phyloP scores from a whole-genome alignment of 805 yeast species.

The Priceomyces melissophilus region DNA sequence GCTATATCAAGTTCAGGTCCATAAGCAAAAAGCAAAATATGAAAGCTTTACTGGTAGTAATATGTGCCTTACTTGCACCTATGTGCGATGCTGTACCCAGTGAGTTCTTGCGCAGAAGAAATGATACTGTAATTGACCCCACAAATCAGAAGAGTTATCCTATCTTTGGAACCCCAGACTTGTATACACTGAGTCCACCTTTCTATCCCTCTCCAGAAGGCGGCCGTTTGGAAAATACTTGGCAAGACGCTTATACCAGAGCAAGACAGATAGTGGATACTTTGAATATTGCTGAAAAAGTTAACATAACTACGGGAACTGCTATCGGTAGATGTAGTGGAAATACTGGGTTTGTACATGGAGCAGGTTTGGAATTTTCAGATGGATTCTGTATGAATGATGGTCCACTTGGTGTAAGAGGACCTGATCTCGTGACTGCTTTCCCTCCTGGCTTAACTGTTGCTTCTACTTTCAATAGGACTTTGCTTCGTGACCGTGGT shows the following conservation, averaged over 20 bases:
- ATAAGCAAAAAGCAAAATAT: not conserved
- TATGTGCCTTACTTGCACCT: not conserved
- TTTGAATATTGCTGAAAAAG: constrained; percentile 3
- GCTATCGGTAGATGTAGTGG: constrained; percentile 3
- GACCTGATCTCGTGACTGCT: constrained; percentile 2
- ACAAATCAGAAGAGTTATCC: not conserved
- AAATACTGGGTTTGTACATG: constrained; percentile 1
- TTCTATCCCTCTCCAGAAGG: constrained; percentile 2
- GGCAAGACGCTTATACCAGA: constrained; percentile 1
- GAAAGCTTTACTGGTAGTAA: not conserved
- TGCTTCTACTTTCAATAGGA: constrained; percentile 1
- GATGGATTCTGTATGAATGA: constrained; percentile 2
- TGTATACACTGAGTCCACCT: constrained; percentile 2
- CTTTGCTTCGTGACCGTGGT: constrained; percentile 2
- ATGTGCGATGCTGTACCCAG: constrained; percentile 1
- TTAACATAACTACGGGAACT: constrained; percentile 3
- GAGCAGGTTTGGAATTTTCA: constrained; percentile 1
- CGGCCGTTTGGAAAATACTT: constrained; percentile 4
- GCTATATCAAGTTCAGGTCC: not conserved
- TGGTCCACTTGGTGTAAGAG: constrained; percentile 4
- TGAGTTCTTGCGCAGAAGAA: not conserved
- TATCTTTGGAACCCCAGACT: constrained; percentile 3
- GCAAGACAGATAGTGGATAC: constrained; percentile 3
- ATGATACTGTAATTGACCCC: not conserved
- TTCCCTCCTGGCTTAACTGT: constrained; percentile 4